Conservation (phyloP, 129 eudicot species). For the Erigeron canadensis region DNA sequence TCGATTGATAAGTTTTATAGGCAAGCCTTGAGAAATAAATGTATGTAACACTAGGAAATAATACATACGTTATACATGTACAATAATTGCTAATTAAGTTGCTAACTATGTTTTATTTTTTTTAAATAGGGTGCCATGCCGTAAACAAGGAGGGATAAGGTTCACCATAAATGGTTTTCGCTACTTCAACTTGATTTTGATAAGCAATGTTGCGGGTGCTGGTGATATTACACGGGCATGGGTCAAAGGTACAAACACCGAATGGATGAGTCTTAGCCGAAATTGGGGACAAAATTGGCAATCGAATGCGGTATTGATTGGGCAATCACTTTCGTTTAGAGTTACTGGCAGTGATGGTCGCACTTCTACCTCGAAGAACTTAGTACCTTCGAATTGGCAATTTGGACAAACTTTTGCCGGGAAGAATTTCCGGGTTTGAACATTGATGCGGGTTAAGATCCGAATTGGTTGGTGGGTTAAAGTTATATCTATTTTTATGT, state of each 20-base stretch:
- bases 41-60: too few relatives aligned
- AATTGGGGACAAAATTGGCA: slow-evolving; percentile 92
- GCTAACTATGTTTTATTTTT: too few relatives aligned
- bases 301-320: slow-evolving; percentile 47
- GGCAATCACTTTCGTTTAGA: slow-evolving; percentile 57
- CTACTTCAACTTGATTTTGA: slow-evolving; percentile 66
- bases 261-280: slow-evolving; percentile 63
- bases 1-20: too few relatives aligned
- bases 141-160: slow-evolving; percentile 61
- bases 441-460: not conserved
- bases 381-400: slow-evolving; percentile 40
- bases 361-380: slow-evolving; percentile 36
- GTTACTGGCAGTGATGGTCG: slow-evolving; percentile 38
- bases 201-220: slow-evolving; percentile 79
- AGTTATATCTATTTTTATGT: not conserved
- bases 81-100: not conserved
- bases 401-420: slow-evolving; percentile 46
- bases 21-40: too few relatives aligned
- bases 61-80: too few relatives aligned
- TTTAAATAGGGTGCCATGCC: slow-evolving; percentile 61
- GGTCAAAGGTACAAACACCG: slow-evolving; percentile 64
- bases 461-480: slow-evolving; percentile 15
- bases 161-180: slow-evolving; percentile 67
- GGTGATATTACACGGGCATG: slow-evolving; percentile 54
- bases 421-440: slow-evolving; percentile 42